Evolutionary conservation across 305 asterid species (phyloP).

Genomic region (Ajuga reptans): DNA sequence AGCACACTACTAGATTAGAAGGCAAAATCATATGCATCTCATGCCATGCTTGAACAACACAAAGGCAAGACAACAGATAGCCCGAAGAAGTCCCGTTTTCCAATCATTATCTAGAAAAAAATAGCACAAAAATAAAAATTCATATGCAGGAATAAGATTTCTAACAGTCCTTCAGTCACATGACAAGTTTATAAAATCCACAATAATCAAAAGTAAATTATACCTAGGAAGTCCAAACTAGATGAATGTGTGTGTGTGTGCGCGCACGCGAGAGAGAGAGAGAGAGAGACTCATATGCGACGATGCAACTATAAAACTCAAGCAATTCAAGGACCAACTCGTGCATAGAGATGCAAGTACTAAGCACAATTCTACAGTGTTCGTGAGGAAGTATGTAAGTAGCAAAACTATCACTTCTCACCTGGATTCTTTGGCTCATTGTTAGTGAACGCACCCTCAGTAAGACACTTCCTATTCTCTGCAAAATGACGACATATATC

Average conservation of each 20-base stretch:
- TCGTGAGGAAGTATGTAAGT: constrained; percentile 6
- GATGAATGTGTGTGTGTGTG: too few species aligned
- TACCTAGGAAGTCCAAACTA: neutral
- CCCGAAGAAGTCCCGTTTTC: neutral
- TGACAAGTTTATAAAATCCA: neutral
- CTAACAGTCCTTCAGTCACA: neutral
- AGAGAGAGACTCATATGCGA: neutral
- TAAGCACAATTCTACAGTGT: neutral
- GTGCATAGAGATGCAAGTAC: neutral
- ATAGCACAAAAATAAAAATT: neutral
- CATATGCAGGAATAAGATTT: neutral
- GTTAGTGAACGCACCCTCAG: constrained; percentile 30
- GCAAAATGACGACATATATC: constrained; percentile 28
- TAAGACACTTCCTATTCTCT: constrained; percentile 42
- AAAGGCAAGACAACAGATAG: neutral
- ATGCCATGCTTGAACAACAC: neutral
- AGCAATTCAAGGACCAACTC: neutral
- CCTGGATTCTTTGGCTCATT: constrained; percentile 35
- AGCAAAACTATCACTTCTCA: constrained; percentile 21
- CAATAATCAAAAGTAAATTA: neutral
- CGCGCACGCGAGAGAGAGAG: too few species aligned
- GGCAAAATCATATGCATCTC: neutral
- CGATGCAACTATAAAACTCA: constrained; percentile 6
- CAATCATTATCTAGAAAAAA: neutral
- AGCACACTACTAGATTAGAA: constrained; percentile 9